A percentile compares a stretch with the other conserved stretches of the same genome.
These are phyloP conservation scores for Debaryomyces subglobosus DNA, from an alignment of 1,139 yeast species.

Conservation along the genomic window DNA sequence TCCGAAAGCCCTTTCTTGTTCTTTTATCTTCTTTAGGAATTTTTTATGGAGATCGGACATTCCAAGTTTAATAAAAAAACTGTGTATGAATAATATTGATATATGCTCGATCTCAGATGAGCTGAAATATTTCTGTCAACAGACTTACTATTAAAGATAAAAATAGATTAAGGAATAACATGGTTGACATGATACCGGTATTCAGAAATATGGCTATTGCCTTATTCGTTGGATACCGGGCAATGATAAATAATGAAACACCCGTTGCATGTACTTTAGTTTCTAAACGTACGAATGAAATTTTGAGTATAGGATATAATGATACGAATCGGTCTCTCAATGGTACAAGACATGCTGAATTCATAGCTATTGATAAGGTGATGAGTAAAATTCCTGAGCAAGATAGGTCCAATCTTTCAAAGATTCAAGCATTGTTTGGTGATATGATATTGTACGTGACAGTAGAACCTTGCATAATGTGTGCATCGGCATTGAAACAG, in stretches of 20 bases:
- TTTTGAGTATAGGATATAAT: constrained; percentile 82
- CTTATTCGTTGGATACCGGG: constrained; percentile 45
- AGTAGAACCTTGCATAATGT: constrained; percentile 98
- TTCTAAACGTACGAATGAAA: constrained; percentile 45
- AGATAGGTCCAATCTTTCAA: constrained; percentile 16
- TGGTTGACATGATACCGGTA: constrained; percentile 27
- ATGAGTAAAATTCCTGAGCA: constrained; percentile 24
- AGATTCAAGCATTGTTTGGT: constrained; percentile 41
- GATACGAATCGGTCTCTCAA: constrained; percentile 84
- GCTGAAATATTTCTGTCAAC: background rate
- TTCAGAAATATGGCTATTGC: constrained; percentile 43
- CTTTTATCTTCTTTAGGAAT: constrained; percentile 41
- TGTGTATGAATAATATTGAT: background rate
- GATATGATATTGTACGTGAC: constrained; percentile 78
- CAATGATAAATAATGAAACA: constrained; percentile 59
- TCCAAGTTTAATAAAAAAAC: background rate
- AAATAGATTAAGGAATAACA: background rate
- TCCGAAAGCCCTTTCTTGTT: constrained; percentile 43
- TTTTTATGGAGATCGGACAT: constrained; percentile 51
- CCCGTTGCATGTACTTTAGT: constrained; percentile 73
- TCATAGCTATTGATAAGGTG: constrained; percentile 70
- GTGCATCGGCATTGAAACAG: constrained; percentile 90
- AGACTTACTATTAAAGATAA: background rate
- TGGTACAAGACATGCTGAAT: constrained; percentile 93
- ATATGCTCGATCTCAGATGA: constrained; percentile 6